Evolutionary conservation across 257 asterid genomes (phyloP), one percentile per base, ranked within the genome.

Genomic region (Penstemon barbatus): DNA sequence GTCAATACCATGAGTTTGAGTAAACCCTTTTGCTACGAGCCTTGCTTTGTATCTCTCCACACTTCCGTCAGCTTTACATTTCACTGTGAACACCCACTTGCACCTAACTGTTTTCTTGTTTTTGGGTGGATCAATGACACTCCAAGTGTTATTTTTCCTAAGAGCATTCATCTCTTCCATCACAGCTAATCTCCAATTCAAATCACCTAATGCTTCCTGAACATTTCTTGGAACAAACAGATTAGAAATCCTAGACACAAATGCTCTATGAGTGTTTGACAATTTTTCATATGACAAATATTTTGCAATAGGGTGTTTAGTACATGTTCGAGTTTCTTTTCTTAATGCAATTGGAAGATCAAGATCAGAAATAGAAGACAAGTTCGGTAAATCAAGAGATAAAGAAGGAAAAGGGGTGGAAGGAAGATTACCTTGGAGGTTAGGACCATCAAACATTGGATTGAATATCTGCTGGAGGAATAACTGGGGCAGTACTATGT

Each of bases 151-250:
- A 15, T 15, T 15, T 15, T 15, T 15, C 0, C 0, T 15, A 15
- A 15, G 18, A 15, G 18, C 18, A 15, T 15, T 15, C 18, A 15
- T 15, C 18, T 15, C 0, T 15, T 15, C 18, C 18, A 15, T 41
- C 10, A 71, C 12, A 6, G 40, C 70, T 40, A 11, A 40, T 36
- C 33, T 74, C 60, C 45, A 42, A 19, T 51, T 4, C 9, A 12
- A 55, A 38, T 57, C 25, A 57, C 12, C 11, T 5, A 65, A 10
- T 7, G 61, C 62, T 73, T 57, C 37, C 25, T 48, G 4, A 42
- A 58, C 57, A 25, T 57, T 57, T 52, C 15, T 54, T 40, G 57
- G 37, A 60, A 58, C 57, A 57, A 15, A 59, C 40, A 65, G 11
- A 12, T 49, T 15, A 12, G 67, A 61, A 5, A 60, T 19, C 51